Conservation (phyloP, 176 grass and related monocot genomes). For the Musa acuminata region DNA sequence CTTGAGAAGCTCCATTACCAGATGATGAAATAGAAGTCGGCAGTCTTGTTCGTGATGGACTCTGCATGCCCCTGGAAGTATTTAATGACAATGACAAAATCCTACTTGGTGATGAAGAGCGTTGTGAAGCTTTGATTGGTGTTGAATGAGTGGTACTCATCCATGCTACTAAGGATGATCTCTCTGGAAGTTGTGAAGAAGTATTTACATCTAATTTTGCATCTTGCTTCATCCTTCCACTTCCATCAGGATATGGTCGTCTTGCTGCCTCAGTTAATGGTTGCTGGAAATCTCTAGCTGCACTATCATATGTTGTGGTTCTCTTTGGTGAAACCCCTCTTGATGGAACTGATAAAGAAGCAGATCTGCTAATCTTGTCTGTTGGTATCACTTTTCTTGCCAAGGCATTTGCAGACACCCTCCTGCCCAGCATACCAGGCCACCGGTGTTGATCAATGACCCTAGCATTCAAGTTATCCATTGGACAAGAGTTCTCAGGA, state of each 20-base stretch:
- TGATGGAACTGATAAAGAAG: conserved; percentile 21
- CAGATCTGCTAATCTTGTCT: conserved; percentile 36
- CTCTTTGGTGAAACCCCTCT: conserved; percentile 47
- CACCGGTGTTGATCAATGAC: conserved; percentile 77
- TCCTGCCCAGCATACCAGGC: conserved; percentile 65
- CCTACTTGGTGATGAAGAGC: conserved; percentile 33
- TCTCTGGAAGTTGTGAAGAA: conserved; percentile 47
- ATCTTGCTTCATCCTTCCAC: conserved; percentile 36
- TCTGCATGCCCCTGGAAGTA: background rate
- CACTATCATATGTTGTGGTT: conserved; percentile 27
- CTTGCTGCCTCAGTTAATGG: conserved; percentile 30
- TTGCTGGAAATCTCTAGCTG: conserved; percentile 20
- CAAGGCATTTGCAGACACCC: conserved; percentile 32
- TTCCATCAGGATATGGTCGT: conserved; percentile 40
- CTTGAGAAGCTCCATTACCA: conserved; percentile 33
- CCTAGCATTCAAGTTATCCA: conserved; percentile 35
- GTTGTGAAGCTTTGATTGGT: conserved; percentile 33
- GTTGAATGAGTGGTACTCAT: conserved; percentile 51
- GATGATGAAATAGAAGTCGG: conserved; percentile 66
- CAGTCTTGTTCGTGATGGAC: conserved; percentile 34
- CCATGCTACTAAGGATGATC: conserved; percentile 32
- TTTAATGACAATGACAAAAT: background rate
- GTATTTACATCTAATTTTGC: conserved; percentile 27
- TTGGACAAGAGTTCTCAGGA: conserved; percentile 37
- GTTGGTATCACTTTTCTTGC: conserved; percentile 30